A percentile compares a stretch with the other conserved stretches of the same genome.
phyloP scores from a whole-genome alignment of 2,329 filamentous ascomycete genomes.

The Cercospora zeae-maydis region DNA sequence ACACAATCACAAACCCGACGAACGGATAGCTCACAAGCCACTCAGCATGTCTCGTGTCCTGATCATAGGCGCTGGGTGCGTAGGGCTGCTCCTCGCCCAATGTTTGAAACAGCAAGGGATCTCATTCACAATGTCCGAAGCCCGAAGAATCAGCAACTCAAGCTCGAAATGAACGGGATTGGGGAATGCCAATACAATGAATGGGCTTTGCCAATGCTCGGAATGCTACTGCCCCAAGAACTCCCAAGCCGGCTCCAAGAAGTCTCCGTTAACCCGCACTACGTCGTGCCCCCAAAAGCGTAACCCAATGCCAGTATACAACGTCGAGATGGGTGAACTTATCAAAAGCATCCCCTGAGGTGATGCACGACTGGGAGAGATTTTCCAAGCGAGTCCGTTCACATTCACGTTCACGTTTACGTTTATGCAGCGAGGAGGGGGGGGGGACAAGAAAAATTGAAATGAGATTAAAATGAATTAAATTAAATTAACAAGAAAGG shows the following conservation, averaged over 20 bases:
- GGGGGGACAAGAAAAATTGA: no score
- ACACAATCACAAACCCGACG: no score
- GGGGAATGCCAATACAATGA: slow-evolving; percentile 25
- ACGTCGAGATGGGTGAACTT: slow-evolving; percentile 12
- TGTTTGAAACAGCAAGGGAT: slow-evolving; percentile 23
- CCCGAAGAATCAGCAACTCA: slow-evolving; percentile 18
- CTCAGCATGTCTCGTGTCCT: slow-evolving; percentile 13
- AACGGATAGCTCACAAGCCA: no score
- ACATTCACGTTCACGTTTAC: no score
- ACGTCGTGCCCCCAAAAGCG: slow-evolving; percentile 6
- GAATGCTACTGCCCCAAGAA: slow-evolving; percentile 17
- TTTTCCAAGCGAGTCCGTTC: no score
- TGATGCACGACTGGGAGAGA: no score
- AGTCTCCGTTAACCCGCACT: slow-evolving; percentile 22
- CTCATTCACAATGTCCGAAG: slow-evolving; percentile 21
- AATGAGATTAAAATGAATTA: no score
- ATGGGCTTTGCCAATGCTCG: slow-evolving; percentile 19
- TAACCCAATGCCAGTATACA: slow-evolving; percentile 16
- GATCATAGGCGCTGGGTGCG: slow-evolving; percentile 25
- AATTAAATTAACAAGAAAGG: no score
- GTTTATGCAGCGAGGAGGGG: no score
- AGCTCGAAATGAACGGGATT: slow-evolving; percentile 21
- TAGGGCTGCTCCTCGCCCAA: slow-evolving; percentile 25
- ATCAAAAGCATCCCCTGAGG: slow-evolving; percentile 11
- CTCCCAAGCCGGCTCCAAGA: slow-evolving; percentile 17